Evolutionary conservation across 352 stramenopile species (phyloP), one percentile per base, ranked within the genome.

Genomic region (Pythium rishiriense): DNA sequence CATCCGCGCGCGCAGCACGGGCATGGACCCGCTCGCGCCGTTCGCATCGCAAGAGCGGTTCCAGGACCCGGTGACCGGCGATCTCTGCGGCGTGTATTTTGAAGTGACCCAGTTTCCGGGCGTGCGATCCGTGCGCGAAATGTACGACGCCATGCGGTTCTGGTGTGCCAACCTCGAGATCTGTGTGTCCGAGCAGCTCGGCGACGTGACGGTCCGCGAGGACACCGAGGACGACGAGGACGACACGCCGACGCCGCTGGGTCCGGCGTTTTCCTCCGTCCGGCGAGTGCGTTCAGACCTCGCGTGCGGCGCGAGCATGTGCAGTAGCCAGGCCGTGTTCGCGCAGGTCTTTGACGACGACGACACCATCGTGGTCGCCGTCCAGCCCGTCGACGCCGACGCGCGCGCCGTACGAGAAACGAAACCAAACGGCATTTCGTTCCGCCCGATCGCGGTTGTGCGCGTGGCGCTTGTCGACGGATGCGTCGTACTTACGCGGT

Each of bases 161-260:
- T 46, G 33, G 31, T 31, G 12, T n/a, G 33, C 24, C 4, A 58
- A 58, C 33, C 19, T 47, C 51, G 51, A 58, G 51, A 45, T 58
- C 21, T 58, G 51, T 19, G 35, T 58, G n/a, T 47, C 51, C 7
- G 51, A 58, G 21, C 15, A 47, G 15, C 6, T 58, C 11, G 51
- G 51, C 3, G 25, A 35, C n/a, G 11, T 58, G 9, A 58, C 51
- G 21, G 47, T 58, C 37, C 51, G 51, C 19, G 51, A 58, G 22
- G 51, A 58, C 51, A 45, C 17, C 10, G 51, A 45, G 21, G 51
- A 58, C n/a, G 51, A 58, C 33, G 51, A 28, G 14, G 22, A 19
- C 7, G 21, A 35, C 21, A 21, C 46, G 21, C 24, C 28, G 3
- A 31, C 22, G 22, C 22, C 24, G 45, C 24, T 25, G 10, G 51